phyloP scores from a whole-genome alignment of 345 rosid genomes.

The Arabis alpina region DNA sequence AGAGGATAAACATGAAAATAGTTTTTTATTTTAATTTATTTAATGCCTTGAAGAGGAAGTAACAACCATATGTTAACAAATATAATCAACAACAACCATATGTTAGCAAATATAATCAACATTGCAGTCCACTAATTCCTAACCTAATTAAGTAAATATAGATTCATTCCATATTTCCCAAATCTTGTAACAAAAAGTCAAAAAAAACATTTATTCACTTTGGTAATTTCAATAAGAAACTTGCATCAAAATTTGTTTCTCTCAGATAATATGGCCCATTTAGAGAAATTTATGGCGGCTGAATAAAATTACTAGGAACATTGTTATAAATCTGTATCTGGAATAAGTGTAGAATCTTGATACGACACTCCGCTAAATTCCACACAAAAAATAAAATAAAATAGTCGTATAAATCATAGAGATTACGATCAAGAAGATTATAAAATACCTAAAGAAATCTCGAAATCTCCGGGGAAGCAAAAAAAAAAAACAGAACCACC shows the following conservation, averaged over 20 bases:
- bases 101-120: not conserved
- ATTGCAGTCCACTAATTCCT: not conserved
- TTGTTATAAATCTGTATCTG: not conserved
- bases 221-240: not conserved
- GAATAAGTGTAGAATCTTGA: constrained; percentile 24
- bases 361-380: constrained; percentile 27
- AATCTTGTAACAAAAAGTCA: not conserved
- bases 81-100: not conserved
- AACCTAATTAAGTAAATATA: not conserved
- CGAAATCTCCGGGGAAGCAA: constrained; percentile 15
- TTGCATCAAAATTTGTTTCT: not conserved
- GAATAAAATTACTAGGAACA: not conserved
- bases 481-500: not conserved
- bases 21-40: not conserved
- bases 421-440: not conserved
- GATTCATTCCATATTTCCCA: not conserved
- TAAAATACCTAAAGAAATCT: constrained; percentile 3
- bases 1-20: not conserved
- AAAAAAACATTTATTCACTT: not conserved
- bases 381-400: not conserved
- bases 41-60: constrained; percentile 13
- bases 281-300: constrained; percentile 12
- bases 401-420: constrained; percentile 2
- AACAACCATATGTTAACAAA: constrained; percentile 11
- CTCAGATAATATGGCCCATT: not conserved